These are phyloP conservation scores for Colletotrichum cereale DNA, from an alignment of 2,329 filamentous ascomycete genomes.

Conservation along the genomic window DNA sequence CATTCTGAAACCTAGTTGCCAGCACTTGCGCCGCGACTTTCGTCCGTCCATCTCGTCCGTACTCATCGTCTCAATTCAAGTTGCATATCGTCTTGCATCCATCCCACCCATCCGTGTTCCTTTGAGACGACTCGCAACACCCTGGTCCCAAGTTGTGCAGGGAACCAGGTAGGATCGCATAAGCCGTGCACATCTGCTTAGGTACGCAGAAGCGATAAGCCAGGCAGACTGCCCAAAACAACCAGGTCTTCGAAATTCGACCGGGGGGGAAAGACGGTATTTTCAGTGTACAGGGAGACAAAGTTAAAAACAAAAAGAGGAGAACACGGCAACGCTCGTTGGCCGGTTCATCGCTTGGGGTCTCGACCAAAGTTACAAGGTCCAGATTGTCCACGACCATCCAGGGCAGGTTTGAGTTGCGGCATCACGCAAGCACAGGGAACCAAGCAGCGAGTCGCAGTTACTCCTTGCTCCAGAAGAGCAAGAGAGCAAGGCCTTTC, in stretches of 20 bases:
- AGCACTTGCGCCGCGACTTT: slow-evolving; percentile 8
- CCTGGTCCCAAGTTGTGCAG: slow-evolving; percentile 31
- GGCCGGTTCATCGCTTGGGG: slow-evolving; percentile 29
- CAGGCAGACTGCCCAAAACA: not conserved
- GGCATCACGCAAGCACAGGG: slow-evolving; percentile 24
- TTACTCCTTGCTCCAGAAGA: slow-evolving; percentile 7
- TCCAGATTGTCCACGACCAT: slow-evolving; percentile 18
- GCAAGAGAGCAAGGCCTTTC: slow-evolving; percentile 19
- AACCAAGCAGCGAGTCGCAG: slow-evolving; percentile 21
- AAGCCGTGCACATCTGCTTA: slow-evolving; percentile 29
- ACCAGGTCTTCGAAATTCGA: not conserved
- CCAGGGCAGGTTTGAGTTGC: slow-evolving; percentile 17
- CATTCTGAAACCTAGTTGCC: slow-evolving; percentile 5
- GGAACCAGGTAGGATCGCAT: slow-evolving; percentile 25
- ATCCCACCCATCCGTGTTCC: slow-evolving; percentile 10
- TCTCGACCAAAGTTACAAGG: slow-evolving; percentile 26
- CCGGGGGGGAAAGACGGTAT: not conserved
- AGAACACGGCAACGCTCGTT: slow-evolving; percentile 6
- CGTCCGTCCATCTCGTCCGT: slow-evolving; percentile 9
- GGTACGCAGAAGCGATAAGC: slow-evolving; percentile 13
- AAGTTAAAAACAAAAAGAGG: not conserved
- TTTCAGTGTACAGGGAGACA: not conserved
- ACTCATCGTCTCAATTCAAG: not conserved
- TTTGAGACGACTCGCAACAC: not conserved
- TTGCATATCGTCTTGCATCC: slow-evolving; percentile 14